A percentile compares a stretch with the other conserved stretches of the same genome.
Conservation (phyloP, 2,329 filamentous ascomycete genomes). For the Trichophyton mentagrophytes region DNA sequence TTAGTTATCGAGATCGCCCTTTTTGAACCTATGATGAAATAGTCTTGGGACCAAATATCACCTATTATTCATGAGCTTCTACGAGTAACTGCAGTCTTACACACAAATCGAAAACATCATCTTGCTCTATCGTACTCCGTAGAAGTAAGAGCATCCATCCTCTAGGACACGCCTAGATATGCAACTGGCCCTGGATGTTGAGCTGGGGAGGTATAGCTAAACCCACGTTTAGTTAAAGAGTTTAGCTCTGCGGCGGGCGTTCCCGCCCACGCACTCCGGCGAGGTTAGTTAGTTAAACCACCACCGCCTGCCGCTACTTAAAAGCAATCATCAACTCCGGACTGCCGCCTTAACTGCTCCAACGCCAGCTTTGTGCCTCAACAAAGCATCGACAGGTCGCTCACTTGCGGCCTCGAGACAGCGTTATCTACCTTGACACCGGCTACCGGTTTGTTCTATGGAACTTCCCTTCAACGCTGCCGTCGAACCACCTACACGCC, state of each 20-base stretch:
- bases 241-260: background rate
- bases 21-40: too few relatives aligned
- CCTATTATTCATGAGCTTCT: too few relatives aligned
- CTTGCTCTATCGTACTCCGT: too few relatives aligned
- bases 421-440: background rate
- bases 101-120: too few relatives aligned
- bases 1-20: background rate
- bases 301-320: too few relatives aligned
- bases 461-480: background rate
- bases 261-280: background rate
- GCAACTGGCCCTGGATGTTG: too few relatives aligned
- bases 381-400: background rate
- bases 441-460: background rate
- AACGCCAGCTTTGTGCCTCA: background rate
- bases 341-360: background rate
- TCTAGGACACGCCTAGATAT: too few relatives aligned
- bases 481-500: background rate
- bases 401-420: background rate
- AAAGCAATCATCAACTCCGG: background rate
- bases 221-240: background rate
- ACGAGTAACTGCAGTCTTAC: too few relatives aligned
- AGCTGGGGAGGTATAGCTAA: too few relatives aligned
- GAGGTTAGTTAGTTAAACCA: too few relatives aligned
- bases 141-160: too few relatives aligned
- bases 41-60: too few relatives aligned